Conservation (phyloP, 73 alveolate species). For the Paramecium octaurelia region DNA sequence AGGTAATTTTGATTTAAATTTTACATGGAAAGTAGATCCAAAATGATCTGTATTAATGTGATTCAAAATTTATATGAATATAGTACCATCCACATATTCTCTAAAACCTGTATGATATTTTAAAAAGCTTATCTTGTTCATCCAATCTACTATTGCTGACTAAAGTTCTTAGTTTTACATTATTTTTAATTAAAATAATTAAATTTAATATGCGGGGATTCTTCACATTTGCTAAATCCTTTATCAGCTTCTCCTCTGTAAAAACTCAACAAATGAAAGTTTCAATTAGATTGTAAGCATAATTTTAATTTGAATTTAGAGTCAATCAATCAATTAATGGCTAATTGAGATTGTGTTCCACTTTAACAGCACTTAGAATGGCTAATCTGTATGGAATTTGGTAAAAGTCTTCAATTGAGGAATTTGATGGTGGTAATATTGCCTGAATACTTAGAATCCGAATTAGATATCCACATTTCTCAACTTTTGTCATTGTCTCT, state of each 20-base stretch:
- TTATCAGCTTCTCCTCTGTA: background rate
- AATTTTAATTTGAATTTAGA: background rate
- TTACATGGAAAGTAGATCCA: slow-evolving; percentile 14
- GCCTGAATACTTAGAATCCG: background rate
- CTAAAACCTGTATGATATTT: background rate
- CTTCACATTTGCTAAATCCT: background rate
- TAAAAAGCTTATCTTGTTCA: background rate
- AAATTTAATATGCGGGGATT: slow-evolving; percentile 31
- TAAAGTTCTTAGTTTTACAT: background rate
- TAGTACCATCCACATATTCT: background rate
- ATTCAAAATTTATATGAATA: background rate
- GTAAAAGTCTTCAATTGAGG: background rate
- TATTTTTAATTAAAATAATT: background rate
- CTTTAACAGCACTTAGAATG: background rate
- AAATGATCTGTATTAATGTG: slow-evolving; percentile 14
- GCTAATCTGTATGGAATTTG: background rate
- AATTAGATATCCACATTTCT: background rate
- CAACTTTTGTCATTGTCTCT: background rate
- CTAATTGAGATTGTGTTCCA: slow-evolving; percentile 1
- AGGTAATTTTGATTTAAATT: background rate
- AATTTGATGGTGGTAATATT: background rate
- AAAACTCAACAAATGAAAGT: background rate
- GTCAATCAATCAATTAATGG: background rate
- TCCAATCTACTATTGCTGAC: background rate
- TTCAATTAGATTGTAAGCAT: background rate